Conservation (phyloP, 2,329 filamentous ascomycete species). For the Talaromyces islandicus region DNA sequence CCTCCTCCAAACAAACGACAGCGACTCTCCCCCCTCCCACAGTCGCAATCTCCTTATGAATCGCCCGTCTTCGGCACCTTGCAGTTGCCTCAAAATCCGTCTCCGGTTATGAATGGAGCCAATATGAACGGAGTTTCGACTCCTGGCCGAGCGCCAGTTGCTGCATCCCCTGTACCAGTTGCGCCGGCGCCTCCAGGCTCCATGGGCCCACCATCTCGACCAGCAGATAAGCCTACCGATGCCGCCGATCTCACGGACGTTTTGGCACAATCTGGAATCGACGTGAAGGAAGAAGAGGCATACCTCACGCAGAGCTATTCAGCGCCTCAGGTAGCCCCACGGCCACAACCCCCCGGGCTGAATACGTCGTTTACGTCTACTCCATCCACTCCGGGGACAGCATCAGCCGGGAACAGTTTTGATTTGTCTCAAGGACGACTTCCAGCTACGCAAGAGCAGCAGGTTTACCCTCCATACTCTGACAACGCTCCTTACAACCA, state of each 20-base stretch:
- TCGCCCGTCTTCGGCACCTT: conserved; percentile 52
- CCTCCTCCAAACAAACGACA: conserved; percentile 69
- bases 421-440: conserved; percentile 46
- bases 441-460: conserved; percentile 50
- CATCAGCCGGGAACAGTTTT: conserved; percentile 44
- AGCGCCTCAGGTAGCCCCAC: conserved; percentile 26
- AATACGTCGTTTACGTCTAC: conserved; percentile 36
- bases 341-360: conserved; percentile 44
- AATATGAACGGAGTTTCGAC: conserved; percentile 51
- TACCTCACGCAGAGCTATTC: conserved; percentile 58
- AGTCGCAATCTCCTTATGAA: conserved; percentile 56
- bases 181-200: conserved; percentile 41
- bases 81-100: conserved; percentile 38
- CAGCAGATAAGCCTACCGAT: conserved; percentile 48
- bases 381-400: conserved; percentile 35
- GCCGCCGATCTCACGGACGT: conserved; percentile 74
- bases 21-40: conserved; percentile 62
- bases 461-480: conserved; percentile 50
- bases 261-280: conserved; percentile 76
- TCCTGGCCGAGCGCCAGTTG: conserved; percentile 26
- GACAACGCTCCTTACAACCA: conserved; percentile 55
- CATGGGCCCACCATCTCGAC: conserved; percentile 60
- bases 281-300: conserved; percentile 80
- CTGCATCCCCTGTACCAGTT: conserved; percentile 45
- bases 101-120: conserved; percentile 27